phyloP scores from a whole-genome alignment of 1,139 yeast genomes.

The Barnettozyma hawaiiensis region DNA sequence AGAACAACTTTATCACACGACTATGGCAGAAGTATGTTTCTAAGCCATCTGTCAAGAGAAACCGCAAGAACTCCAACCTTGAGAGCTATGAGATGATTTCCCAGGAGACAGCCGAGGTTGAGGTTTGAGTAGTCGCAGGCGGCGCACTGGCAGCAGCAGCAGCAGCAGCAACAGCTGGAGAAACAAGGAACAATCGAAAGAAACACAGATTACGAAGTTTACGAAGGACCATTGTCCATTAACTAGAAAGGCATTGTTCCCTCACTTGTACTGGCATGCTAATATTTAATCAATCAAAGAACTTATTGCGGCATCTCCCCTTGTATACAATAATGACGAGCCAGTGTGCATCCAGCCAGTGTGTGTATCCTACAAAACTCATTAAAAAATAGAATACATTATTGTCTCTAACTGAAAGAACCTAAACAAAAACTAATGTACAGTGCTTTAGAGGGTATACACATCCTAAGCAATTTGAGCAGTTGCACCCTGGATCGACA shows the following conservation, averaged over 20 bases:
- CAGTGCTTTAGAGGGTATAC: no score
- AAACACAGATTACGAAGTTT: neutral
- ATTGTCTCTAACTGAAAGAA: neutral
- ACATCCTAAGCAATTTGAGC: conserved; percentile 32
- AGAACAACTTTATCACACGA: conserved; percentile 14
- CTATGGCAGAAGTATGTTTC: conserved; percentile 15
- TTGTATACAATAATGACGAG: no score
- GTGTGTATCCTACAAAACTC: conserved; percentile 1
- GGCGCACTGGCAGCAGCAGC: no score
- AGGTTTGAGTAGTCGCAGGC: conserved; percentile 5
- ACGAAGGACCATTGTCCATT: neutral
- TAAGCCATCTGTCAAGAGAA: conserved; percentile 20
- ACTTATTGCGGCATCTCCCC: no score
- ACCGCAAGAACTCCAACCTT: conserved; percentile 25
- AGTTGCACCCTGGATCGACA: conserved; percentile 43
- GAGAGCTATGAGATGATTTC: conserved; percentile 19
- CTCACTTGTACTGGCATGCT: neutral
- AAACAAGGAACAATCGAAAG: neutral
- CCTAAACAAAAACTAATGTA: neutral
- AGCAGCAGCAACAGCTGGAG: no score
- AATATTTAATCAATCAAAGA: neutral
- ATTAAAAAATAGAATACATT: conserved; percentile 1
- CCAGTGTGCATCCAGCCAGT: no score
- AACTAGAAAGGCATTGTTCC: no score
- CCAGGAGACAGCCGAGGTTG: conserved; percentile 7